phyloP scores from a whole-genome alignment of 2,329 filamentous ascomycete species.

The Ploettnerulaceae sp. region DNA sequence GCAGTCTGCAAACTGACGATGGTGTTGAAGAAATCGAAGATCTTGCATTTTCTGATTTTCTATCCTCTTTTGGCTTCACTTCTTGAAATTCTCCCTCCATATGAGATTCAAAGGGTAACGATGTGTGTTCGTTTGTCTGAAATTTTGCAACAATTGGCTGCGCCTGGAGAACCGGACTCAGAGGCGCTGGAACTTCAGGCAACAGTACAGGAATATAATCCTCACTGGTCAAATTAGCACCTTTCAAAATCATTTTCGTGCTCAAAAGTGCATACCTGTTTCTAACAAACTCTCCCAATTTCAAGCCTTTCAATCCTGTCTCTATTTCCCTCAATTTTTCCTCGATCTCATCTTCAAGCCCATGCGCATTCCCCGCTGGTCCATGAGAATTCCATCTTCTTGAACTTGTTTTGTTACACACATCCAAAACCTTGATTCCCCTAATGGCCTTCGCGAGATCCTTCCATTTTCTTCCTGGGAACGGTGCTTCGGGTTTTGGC shows the following conservation, averaged over 20 bases:
- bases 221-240: constrained; percentile 11
- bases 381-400: constrained; percentile 19
- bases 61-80: neutral
- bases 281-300: constrained; percentile 18
- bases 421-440: constrained; percentile 24
- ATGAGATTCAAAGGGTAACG: neutral
- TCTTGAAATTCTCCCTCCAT: neutral
- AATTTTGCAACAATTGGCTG: neutral
- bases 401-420: constrained; percentile 21
- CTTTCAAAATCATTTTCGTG: neutral
- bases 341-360: constrained; percentile 21
- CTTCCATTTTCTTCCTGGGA: constrained; percentile 20
- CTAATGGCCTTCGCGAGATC: constrained; percentile 18
- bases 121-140: too few relatives aligned
- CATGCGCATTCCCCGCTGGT: constrained; percentile 20
- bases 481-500: constrained; percentile 23
- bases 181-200: neutral
- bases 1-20: too few relatives aligned
- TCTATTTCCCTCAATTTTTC: constrained; percentile 18
- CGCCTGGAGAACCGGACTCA: neutral
- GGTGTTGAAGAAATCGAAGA: neutral
- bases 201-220: constrained; percentile 7
- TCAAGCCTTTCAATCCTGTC: constrained; percentile 15
- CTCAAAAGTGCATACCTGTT: constrained; percentile 10
- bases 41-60: neutral